phyloP scores from a whole-genome alignment of 768 basidiomycete species.

The Exsudoporus frostii region DNA sequence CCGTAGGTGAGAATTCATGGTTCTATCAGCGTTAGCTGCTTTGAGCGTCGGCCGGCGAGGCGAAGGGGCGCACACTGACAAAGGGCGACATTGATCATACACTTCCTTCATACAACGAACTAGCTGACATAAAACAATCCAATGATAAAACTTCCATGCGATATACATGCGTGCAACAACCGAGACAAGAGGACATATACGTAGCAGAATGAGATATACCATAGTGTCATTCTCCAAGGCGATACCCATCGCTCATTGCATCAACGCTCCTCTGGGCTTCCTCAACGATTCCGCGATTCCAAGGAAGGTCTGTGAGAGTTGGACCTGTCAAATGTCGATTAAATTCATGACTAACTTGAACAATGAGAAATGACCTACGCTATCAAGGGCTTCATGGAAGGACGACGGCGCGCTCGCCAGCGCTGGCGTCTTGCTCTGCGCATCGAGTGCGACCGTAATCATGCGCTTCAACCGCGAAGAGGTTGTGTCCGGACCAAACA shows the following conservation, averaged over 20 bases:
- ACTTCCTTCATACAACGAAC: background rate
- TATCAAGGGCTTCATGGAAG: constrained; percentile 49
- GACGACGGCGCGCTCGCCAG: constrained; percentile 37
- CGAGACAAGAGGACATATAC: background rate
- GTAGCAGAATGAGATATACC: background rate
- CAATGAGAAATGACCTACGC: constrained; percentile 31
- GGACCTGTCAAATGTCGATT: constrained; percentile 35
- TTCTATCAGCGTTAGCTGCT: too few species aligned
- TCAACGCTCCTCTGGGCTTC: constrained; percentile 48
- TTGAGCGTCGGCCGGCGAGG: too few species aligned
- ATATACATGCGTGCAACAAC: background rate
- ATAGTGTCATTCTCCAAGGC: background rate
- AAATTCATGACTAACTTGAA: background rate
- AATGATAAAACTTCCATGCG: too few species aligned
- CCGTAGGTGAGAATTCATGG: too few species aligned
- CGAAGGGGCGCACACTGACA: too few species aligned
- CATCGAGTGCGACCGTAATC: constrained; percentile 46
- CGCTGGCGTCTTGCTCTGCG: constrained; percentile 35
- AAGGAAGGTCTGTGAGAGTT: constrained; percentile 52
- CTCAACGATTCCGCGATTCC: constrained; percentile 54
- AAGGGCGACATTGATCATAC: background rate
- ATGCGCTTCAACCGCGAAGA: constrained; percentile 38
- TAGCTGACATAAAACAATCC: background rate
- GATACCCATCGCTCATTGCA: constrained; percentile 23
- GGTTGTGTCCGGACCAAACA: constrained; percentile 42